These are phyloP conservation scores for Pestalotiopsis sp. DNA, from an alignment of 2,329 filamentous ascomycete species.

Conservation along the genomic window DNA sequence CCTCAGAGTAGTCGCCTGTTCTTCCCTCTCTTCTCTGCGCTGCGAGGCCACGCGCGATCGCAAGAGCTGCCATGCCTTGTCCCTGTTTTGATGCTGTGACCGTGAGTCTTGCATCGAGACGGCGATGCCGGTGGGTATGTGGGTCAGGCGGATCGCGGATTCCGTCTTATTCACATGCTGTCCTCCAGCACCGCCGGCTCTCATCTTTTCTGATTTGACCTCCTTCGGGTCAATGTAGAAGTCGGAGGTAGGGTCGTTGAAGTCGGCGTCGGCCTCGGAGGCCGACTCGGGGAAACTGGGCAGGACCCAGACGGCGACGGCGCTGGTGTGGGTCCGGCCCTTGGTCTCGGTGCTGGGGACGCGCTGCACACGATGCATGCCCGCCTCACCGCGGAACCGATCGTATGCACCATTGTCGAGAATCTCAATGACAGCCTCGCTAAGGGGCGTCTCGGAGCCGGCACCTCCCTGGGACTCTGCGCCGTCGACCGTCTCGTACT, in stretches of 20 bases:
- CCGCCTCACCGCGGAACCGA: conserved; percentile 81
- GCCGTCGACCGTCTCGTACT: conserved; percentile 76
- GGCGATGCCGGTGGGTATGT: conserved; percentile 82
- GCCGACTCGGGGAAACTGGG: conserved; percentile 71
- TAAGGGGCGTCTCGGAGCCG: conserved; percentile 66
- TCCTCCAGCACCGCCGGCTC: conserved; percentile 87
- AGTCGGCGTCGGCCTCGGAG: conserved; percentile 53
- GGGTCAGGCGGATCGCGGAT: conserved; percentile 90
- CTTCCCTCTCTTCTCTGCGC: conserved; percentile 80
- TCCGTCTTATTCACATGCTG: conserved; percentile 99
- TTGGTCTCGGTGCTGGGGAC: conserved; percentile 90
- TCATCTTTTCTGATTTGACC: conserved; percentile 85
- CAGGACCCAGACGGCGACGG: conserved; percentile 88
- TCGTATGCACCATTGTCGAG: conserved; percentile 79
- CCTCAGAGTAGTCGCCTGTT: conserved; percentile 73
- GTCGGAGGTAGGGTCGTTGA: conserved; percentile 85
- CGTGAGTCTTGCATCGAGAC: conserved; percentile 93
- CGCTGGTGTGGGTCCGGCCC: conserved; percentile 90
- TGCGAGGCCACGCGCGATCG: conserved; percentile 80
- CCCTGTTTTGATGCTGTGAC: conserved; percentile 87
- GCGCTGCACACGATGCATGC: conserved; percentile 93
- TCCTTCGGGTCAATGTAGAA: conserved; percentile 88
- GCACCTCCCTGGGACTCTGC: conserved; percentile 53
- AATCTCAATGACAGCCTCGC: conserved; percentile 88
- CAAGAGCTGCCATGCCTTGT: conserved; percentile 83